Conservation (phyloP, 2,329 filamentous ascomycete species). For the Podosphaera leucotricha region DNA sequence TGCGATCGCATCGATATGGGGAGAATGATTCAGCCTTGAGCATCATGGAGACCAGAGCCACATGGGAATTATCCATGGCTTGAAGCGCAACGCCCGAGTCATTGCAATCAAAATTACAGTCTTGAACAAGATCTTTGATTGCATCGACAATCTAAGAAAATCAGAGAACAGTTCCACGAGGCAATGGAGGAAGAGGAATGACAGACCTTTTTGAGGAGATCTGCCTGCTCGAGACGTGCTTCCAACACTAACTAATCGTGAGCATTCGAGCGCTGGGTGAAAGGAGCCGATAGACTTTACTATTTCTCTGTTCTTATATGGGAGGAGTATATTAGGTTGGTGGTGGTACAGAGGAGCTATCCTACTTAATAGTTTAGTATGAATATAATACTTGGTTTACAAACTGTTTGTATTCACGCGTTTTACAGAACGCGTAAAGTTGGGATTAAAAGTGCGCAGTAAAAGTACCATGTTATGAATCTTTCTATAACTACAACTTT, state of each 20-base stretch:
- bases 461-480: no score
- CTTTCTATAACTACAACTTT: no score
- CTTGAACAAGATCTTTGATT: conserved; percentile 97
- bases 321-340: not conserved
- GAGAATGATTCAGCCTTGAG: conserved; percentile 88
- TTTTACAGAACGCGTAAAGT: no score
- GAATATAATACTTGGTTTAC: no score
- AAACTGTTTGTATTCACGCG: no score
- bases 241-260: conserved; percentile 45
- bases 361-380: no score
- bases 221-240: conserved; percentile 87
- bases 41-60: conserved; percentile 96
- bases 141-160: conserved; percentile 67
- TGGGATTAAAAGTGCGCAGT: no score
- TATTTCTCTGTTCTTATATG: not conserved
- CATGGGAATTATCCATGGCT: conserved; percentile 99
- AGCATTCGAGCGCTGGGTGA: not conserved
- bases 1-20: conserved; percentile 94
- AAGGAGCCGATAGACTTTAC: not conserved
- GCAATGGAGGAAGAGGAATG: conserved; percentile 5
- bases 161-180: conserved; percentile 2
- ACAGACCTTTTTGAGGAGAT: conserved; percentile 75
- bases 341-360: not conserved
- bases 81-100: conserved; percentile 95
- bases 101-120: conserved; percentile 99